Conservation (phyloP, 176 grass and related monocot genomes). For the Metroxylon sagu region DNA sequence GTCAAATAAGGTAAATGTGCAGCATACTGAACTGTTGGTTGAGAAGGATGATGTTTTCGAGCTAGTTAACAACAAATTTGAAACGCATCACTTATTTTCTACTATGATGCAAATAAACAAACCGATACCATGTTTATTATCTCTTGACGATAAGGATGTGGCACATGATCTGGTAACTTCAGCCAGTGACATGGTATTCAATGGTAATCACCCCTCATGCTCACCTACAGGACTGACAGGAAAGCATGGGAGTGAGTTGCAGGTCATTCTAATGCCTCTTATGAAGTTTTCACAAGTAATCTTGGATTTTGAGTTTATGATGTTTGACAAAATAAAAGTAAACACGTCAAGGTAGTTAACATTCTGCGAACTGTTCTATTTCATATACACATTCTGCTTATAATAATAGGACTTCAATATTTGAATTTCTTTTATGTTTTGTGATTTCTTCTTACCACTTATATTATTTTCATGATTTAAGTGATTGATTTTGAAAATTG, state of each 20-base stretch:
- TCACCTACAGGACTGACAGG: not conserved
- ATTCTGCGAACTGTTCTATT: not conserved
- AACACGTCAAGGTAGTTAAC: constrained; percentile 35
- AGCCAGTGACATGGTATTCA: not conserved
- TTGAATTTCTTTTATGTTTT: no score
- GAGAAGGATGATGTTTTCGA: not conserved
- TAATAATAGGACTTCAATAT: no score
- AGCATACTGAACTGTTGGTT: constrained; percentile 11
- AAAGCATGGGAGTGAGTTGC: constrained; percentile 5
- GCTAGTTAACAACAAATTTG: not conserved
- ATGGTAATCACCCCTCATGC: not conserved
- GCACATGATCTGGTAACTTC: not conserved
- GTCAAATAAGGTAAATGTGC: not conserved
- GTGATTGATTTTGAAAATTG: no score
- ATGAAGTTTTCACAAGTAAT: constrained; percentile 12
- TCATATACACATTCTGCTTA: no score
- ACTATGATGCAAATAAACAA: not conserved
- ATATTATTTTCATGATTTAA: no score
- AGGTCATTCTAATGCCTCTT: not conserved
- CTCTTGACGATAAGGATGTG: not conserved
- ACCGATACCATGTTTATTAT: not conserved
- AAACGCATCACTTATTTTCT: not conserved
- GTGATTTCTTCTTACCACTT: no score
- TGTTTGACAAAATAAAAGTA: constrained; percentile 21
- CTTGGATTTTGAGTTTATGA: constrained; percentile 18